Evolutionary conservation across 371 early-diverging fungal species (phyloP), one percentile per base, ranked within the genome.

Genomic region (Apophysomyces trapeziformis): DNA sequence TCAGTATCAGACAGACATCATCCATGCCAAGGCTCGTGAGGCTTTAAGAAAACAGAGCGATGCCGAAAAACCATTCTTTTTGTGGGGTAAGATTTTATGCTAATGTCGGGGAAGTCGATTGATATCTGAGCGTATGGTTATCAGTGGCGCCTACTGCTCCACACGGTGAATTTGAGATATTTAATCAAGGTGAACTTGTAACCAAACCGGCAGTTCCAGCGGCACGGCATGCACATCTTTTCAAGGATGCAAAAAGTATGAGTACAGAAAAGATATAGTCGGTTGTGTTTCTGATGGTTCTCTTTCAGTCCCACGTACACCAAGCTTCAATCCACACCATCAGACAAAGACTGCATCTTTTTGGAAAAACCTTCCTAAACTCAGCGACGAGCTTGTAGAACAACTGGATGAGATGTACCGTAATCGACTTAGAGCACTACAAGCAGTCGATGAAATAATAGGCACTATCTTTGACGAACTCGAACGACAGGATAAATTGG

Each of bases 371-470:
- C 61, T 89, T 14, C 80, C 84, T 7, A 68, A 71, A 7, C 65
- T 87, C 32, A 74, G 68, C 47, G 70, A 79, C 0, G 63, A 66
- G 0, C 58, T 75, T 32, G 74, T 85, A 7, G 80, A 85, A 0
- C 63, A 67, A 13, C 69, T 90, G 26, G 89, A 88, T 68, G 80
- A 85, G 18, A 72, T 65, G 4, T 84, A 87, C 61, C 79, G 89
- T 37, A 75, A 82, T 6, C 82, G 90, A 2, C 67, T 90, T 9
- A 83, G 87, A 32, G 79, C 88, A 4, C 79, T 90, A 41, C 89
- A 88, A 62, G 85, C 88, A 0, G 85, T 87, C 0, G 90, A 90
- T 65, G 90, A 90, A 64, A 69, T 90, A 45, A 80, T 90, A 14
- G 89, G 85, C 4, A 67, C 77, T 0, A 61, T 90, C 1, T 74